Conservation (phyloP, 805 yeast genomes). For the Hanseniaspora lindneri region DNA sequence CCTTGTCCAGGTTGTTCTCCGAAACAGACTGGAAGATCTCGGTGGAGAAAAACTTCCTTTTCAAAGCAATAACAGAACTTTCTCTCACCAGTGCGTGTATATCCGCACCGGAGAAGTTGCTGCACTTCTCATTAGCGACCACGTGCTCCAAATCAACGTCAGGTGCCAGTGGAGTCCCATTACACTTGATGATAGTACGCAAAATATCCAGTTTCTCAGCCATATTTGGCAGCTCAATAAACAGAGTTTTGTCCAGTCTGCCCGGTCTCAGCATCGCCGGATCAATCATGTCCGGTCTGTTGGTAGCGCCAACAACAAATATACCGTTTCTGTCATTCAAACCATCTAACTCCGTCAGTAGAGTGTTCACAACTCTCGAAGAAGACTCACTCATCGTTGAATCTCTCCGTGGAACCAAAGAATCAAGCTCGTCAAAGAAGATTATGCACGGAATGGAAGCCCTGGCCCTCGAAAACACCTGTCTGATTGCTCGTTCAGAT, state of each 20-base stretch:
- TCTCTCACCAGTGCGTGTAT: conserved; percentile 82
- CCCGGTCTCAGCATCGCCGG: conserved; percentile 98
- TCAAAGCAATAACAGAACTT: conserved; percentile 82
- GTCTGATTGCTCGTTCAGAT: conserved; percentile 85
- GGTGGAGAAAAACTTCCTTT: conserved; percentile 51
- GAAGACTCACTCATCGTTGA: conserved; percentile 77
- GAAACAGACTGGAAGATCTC: conserved; percentile 34
- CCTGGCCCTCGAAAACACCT: conserved; percentile 83
- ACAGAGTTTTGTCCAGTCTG: conserved; percentile 81
- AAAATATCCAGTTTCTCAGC: conserved; percentile 73
- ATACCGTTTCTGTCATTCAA: conserved; percentile 85
- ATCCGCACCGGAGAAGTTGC: conserved; percentile 94
- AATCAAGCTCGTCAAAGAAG: conserved; percentile 92
- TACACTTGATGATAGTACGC: conserved; percentile 56
- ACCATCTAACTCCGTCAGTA: conserved; percentile 90
- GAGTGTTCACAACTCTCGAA: conserved; percentile 85
- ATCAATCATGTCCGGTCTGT: conserved; percentile 95
- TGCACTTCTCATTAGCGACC: conserved; percentile 67
- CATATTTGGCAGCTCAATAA: conserved; percentile 75
- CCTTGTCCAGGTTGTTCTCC: conserved; percentile 38
- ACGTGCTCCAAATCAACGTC: conserved; percentile 50
- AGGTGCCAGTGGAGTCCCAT: conserved; percentile 59
- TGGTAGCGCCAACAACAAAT: conserved; percentile 92
- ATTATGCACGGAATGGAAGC: conserved; percentile 89
- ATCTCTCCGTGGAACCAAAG: conserved; percentile 89